These are phyloP conservation scores for Arxiozyma slooffiae DNA, from an alignment of 1,139 yeast species.

Conservation along the genomic window DNA sequence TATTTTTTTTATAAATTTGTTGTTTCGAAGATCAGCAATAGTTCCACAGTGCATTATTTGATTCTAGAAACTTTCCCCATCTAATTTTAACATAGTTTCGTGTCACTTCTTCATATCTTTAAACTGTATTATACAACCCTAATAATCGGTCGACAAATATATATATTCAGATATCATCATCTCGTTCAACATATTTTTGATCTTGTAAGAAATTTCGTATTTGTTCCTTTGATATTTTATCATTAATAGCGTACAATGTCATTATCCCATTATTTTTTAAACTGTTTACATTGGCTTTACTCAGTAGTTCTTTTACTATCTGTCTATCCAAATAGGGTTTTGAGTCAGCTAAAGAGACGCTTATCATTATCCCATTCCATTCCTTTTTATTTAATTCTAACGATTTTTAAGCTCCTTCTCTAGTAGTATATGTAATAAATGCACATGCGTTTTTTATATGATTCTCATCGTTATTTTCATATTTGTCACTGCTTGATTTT, in stretches of 20 bases:
- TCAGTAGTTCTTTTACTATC: conserved; percentile 24
- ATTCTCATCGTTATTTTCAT: neutral
- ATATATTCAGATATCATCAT: conserved; percentile 25
- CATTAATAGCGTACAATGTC: conserved; percentile 39
- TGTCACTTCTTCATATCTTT: conserved; percentile 44
- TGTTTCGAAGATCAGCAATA: conserved; percentile 29
- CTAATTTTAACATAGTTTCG: conserved; percentile 42
- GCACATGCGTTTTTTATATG: conserved; percentile 43
- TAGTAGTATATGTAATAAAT: conserved; percentile 38
- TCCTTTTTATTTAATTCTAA: conserved; percentile 32
- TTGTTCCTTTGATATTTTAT: conserved; percentile 39
- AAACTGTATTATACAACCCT: conserved; percentile 49
- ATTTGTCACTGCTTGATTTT: conserved; percentile 15
- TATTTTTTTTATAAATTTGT: neutral
- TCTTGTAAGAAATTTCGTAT: conserved; percentile 32
- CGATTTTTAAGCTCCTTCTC: conserved; percentile 34
- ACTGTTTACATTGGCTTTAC: conserved; percentile 14
- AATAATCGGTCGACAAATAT: conserved; percentile 39
- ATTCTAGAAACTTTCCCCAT: conserved; percentile 36
- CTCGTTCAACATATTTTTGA: conserved; percentile 33
- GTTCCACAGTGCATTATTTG: conserved; percentile 33
- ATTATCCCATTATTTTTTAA: conserved; percentile 32
- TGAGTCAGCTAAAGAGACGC: conserved; percentile 37
- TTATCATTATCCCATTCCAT: conserved; percentile 38
- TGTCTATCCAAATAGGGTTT: conserved; percentile 31